Evolutionary conservation across 2,329 filamentous ascomycete genomes (phyloP), one percentile per base, ranked within the genome.

Genomic region (Aspergillus quadrilineatus): DNA sequence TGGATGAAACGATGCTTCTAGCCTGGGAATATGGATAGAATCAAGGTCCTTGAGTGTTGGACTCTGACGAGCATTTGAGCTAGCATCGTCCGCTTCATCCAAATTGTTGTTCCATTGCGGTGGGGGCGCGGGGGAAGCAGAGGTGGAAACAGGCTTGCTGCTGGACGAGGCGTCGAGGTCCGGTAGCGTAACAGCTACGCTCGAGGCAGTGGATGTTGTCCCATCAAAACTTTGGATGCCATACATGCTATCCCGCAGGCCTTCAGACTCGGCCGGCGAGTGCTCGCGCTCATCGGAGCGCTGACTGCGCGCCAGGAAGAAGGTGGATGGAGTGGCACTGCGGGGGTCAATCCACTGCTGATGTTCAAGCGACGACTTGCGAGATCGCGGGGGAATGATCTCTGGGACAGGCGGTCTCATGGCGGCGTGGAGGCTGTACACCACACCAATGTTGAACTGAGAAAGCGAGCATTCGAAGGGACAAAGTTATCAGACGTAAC

Each of bases 201-300:
- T 47, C 73, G 73, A 43, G 75, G 34, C 22, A 8, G 37, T 39
- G 29, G 50, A 75, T 12, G 83, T 70, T 1, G 80, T 79, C 47
- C 84, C 82, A 41, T 79, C 77, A 30, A 86, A 70, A 63, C 82
- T 85, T 62, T 83, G 79, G 1, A 85, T 81, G 3, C 83, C 83
- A 65, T 80, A 85, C 43, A 76, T 78, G 64, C 76, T 81, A 36
- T 82, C 78, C 43, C 63, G 66, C 17, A 65, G 62, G 12, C 66
- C 66, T 4, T 67, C 68, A 9, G 64, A 56, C n/a, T 70, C 61
- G 34, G 65, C 63, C 15, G 65, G 63, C 28, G 70, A 71, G 39
- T 54, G 32, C 34, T 61, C 55, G 28, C 69, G 68, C 58, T 49
- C 44, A 34, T 82, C 76, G 63, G 80, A 69, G 51, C 81, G 78